A percentile compares a stretch with the other conserved stretches of the same genome.
Evolutionary conservation across 2,329 filamentous ascomycete species (phyloP).

Genomic region (Penicillium vulpinum): DNA sequence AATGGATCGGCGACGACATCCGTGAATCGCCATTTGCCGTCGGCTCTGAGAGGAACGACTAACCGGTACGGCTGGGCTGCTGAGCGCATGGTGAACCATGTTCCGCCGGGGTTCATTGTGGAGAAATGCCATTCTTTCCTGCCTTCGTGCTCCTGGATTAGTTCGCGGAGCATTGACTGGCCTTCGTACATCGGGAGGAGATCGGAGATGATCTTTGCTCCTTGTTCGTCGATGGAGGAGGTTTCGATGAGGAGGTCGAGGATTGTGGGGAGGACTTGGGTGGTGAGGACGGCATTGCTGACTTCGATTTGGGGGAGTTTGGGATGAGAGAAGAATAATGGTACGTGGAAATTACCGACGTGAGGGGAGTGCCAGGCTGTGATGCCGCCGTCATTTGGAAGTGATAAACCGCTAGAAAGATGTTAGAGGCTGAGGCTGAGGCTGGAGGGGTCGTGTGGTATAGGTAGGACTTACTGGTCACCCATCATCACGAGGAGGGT

Average conservation of each 20-base stretch:
- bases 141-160: constrained; percentile 35
- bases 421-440: constrained; percentile 4
- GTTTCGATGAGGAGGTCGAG: constrained; percentile 49
- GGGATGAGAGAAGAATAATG: constrained; percentile 28
- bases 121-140: constrained; percentile 38
- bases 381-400: constrained; percentile 29
- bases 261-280: constrained; percentile 49
- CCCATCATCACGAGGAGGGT: constrained; percentile 32
- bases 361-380: constrained; percentile 32
- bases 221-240: constrained; percentile 40
- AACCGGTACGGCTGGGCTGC: constrained; percentile 74
- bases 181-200: constrained; percentile 50
- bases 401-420: constrained; percentile 20
- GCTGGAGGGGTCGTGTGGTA: too few species aligned
- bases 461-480: constrained; percentile 24
- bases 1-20: constrained; percentile 36
- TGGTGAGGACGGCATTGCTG: constrained; percentile 21
- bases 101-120: constrained; percentile 39
- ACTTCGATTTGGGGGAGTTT: constrained; percentile 25
- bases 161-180: constrained; percentile 48
- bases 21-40: constrained; percentile 51
- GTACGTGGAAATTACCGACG: constrained; percentile 29
- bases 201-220: constrained; percentile 37
- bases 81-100: constrained; percentile 63
- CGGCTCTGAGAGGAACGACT: constrained; percentile 74